Evolutionary conservation across 805 yeast genomes (phyloP), one percentile per base, ranked within the genome.

Genomic region (Cyberlindnera mycetangii): DNA sequence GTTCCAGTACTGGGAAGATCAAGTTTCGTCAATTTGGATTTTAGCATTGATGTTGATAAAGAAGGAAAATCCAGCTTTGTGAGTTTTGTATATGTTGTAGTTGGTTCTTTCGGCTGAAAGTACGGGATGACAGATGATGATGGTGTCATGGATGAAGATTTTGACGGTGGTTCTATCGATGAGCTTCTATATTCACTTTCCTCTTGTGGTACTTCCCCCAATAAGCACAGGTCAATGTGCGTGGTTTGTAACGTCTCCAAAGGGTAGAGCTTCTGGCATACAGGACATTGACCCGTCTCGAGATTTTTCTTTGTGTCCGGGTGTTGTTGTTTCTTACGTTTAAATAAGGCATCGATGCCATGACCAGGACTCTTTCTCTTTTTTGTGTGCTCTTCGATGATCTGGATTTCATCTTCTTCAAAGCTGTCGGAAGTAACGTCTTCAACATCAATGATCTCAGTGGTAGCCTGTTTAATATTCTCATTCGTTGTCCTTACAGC

Each of bases 51-150:
- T 2, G 79, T 76, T 4, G 81, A 67, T 47, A 85, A 64, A 0
- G 85, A 70, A 11, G 75, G 68, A 50, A 79, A 82, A 59, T 85
- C 89, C 11, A 87, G 63, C 52, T 83, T 82, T 2, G 89, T 79
- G 7, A 84, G 62, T 54, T 78, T 68, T 42, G 67, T 68, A 21
- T 62, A 54, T 21, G 64, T 62, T 25, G 32, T 21, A 53, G 60
- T 37, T 60, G 65, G 32, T 52, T 62, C 32, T 51, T 40, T 18
- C 45, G 55, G 48, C 64, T 64, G 37, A 63, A 63, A 47, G 62
- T 64, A 49, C 66, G 68, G 12, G 6, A 38, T 17, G 25, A 41
- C 5, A 4, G 49, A n/a, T 17, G 37, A 18, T 22, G 43, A 17
- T 18, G 43, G 21, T 28, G 45, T 24, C 41, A 42, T 32, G 43